Evolutionary conservation across 768 basidiomycete genomes (phyloP), one percentile per base, ranked within the genome.

Genomic region (Ramaria sp.): DNA sequence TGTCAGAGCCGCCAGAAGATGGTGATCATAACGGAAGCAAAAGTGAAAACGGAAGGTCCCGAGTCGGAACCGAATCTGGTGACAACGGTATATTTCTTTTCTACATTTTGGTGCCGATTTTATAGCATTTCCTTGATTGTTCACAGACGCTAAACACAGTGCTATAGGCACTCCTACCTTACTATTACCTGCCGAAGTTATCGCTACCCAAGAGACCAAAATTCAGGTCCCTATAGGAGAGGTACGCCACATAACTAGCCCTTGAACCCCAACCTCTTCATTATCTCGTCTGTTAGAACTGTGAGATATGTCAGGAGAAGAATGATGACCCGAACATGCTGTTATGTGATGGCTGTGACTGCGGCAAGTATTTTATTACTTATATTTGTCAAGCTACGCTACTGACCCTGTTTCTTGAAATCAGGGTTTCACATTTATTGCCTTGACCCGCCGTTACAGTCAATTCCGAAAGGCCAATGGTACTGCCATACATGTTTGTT

Each of bases 401-500:
- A 34, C 13, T 34, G 32, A 15, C 18, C 38, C 58, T 18, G 36
- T 56, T 9, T 48, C 20, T 57, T 61, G 37, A 52, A 43, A 37
- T 27, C 49, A 94, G 91, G 95, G 3, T 99, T 91, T 70, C 96
- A 99, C 69, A 96, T 88, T 72, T 92, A 88, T 67, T 99, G 96
- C 66, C 83, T 99, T 56, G 87, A 92, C 63, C 96, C 96, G 12
- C 94, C 94, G 18, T 71, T 98, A 51, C 70, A 76, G 8, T 71
- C 75, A 1, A 88, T 99, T 53, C 96, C 96, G 1, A 88, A 85
- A 63, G 91, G 93, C 38, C 85, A 95, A 59, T 99, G 95, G 95
- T 97, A 82, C 65, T 99, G 96, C 67, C 87, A 86, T 61, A 82
- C 83, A 3, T 99, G 96, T 65, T 73, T 99, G 20, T 77, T 92